These are phyloP conservation scores for Eimeria tenella DNA, from an alignment of 169 alveolate genomes.

Conservation along the genomic window DNA sequence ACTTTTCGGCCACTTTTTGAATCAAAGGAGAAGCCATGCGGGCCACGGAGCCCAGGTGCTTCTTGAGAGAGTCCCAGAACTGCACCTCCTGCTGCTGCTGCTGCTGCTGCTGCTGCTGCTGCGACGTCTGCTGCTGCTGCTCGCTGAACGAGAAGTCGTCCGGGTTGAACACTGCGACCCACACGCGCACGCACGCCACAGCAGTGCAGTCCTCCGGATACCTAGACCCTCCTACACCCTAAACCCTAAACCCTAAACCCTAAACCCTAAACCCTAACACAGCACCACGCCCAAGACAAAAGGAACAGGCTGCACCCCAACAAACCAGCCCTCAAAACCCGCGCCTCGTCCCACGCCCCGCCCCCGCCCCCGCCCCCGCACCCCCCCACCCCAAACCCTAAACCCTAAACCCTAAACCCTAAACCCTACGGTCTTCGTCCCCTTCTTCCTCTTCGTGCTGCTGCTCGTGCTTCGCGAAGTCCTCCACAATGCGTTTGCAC, in stretches of 20 bases:
- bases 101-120: slow-evolving; percentile 36
- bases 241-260: no score
- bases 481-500: not conserved
- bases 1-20: not conserved
- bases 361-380: not conserved
- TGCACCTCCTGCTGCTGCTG: slow-evolving; percentile 24
- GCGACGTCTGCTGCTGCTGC: not conserved
- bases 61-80: slow-evolving; percentile 6
- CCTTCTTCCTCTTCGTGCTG: not conserved
- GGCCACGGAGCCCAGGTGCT: not conserved
- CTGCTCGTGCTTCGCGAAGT: not conserved
- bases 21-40: not conserved
- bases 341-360: not conserved
- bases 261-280: no score
- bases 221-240: no score
- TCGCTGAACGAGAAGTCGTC: slow-evolving; percentile 49
- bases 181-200: no score
- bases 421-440: not conserved
- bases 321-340: not conserved
- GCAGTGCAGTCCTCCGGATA: no score
- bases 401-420: no score
- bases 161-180: not conserved
- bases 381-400: no score
- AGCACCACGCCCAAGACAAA: no score
- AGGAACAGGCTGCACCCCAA: no score